Base-by-base conservation (phyloP, 164 flowering plant genomes). In the Magnolia sinica region DNA sequence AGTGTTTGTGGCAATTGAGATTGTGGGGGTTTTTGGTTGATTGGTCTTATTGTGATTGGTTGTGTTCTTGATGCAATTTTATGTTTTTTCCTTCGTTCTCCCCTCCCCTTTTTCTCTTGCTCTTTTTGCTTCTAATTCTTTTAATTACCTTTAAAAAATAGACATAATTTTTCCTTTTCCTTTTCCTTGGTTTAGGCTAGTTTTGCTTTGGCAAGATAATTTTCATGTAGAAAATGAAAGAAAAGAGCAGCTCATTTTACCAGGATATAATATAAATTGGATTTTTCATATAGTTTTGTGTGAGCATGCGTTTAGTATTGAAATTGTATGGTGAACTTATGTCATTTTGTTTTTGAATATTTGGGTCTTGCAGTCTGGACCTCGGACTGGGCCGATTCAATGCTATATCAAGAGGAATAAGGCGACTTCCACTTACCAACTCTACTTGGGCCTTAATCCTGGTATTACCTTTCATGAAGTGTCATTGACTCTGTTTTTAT, bases 341-440 rank as follows among this genome's bases (percentile, higher is more conserved):
- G 2, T 55, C 19, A 20, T 68, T 31, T 68, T 24, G 8, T 7
- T 68, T 68, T 37, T 68, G 9, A 68, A 13, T 29, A 4, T 29
- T 16, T 50, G 74, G 74, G 29, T 3, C 59, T 55, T 63, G 71
- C 77, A 79, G 81, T 77, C 81, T 31, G 81, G 73, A 19, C 74
- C 71, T 68, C 70, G 81, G 31, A 70, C 68, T 14, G 77, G 81
- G 37, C 74, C 74, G 18, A 79, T 79, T 51, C 81, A 79, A 51
- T 79, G 81, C 37, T 79, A 74, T 29, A 79, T 79, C 66, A 79
- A 79, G 70, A 70, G 81, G 63, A 79, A 79, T 51, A 79, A 79
- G 74, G 81, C 74, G 13, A 18, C 81, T 11, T 79, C 81, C 8
- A 79, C 67, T 82, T 75, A 73, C 61, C 70, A 69, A 22, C 68